Base-by-base conservation (phyloP, 1,139 yeast genomes). In the Suhomyces bolitotheri region DNA sequence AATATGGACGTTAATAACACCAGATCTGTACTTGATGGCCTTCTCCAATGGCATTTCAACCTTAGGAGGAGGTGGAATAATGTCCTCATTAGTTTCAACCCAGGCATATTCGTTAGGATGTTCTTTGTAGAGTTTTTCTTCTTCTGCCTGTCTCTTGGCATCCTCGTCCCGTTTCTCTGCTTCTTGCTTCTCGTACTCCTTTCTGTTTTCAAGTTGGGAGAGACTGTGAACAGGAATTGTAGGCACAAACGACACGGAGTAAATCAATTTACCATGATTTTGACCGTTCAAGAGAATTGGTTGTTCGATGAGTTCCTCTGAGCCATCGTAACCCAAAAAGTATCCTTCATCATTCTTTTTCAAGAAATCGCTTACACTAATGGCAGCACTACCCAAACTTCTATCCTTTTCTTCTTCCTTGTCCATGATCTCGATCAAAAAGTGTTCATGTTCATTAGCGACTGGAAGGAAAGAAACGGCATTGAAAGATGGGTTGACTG, bases 381-480 rank as follows among this genome's bases (percentile, higher is more conserved):
- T 57, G 20, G 77, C 73, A 27, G 76, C 70, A 5, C 75, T 60
- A 16, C 92, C 94, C 47, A 84, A 65, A 1, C 74, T 53, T 53
- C 89, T 73, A 55, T 83, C 89, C 40, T 77, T 73, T 16, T 76
- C 78, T 35, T 76, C 72, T 56, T 83, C 88, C 36, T 76, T 80
- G 59, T 84, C 92, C 74, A 76, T 73, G 32, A 81, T 61, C 44
- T 78, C 77, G 28, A 84, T 51, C 34, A 75, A 62, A 39, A 80
- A 59, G 45, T 71, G 78, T 56, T 82, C 87, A 51, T 73, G 75
- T 39, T 73, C 78, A 34, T 82, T 77, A n/a, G 71, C 58, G 35
- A 83, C 67, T 7, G 92, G 86, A 37, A 83, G 56, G 54, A 73
- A 83, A 33, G 70, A 64, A n/a, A 76, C 81, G 33, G 71, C 66